Base-by-base conservation (phyloP, 768 basidiomycete genomes). In the Paxillus ammoniavirescens region DNA sequence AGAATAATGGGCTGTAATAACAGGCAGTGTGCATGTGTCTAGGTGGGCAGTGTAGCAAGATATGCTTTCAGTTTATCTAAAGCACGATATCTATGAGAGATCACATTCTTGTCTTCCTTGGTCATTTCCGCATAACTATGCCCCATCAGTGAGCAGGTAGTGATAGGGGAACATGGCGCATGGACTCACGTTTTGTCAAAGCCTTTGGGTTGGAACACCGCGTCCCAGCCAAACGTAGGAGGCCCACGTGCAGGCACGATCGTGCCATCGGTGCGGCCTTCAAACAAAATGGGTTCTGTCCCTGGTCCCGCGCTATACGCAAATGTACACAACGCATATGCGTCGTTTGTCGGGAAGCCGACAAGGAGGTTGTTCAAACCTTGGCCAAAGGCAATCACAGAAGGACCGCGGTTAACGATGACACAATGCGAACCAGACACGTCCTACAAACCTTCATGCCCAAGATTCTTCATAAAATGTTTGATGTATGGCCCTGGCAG, bases 401-500 rank as follows among this genome's bases (percentile, higher is more conserved):
- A 14, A 23, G 36, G 51, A 28, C 28, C n/a, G 9, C 13, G 13
- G 21, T 37, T 47, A 45, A 44, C 15, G 14, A 36, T 4, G 10
- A 31, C 18, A 8, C 3, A 49, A 10, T 38, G 13, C 3, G 15
- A 14, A 44, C 33, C 54, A 36, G 18, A 36, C 36, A 3, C 48
- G 37, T 23, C 10, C 14, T 33, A 59, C 76, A 49, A 51, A 75
- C 96, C 96, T 57, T 91, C 85, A 66, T 93, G 91, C 2, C 96
- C 96, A 5, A 98, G 70, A 23, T 78, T 79, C 42, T 79, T 77
- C 70, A 98, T 73, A 70, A 99, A 99, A 58, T 91, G 78, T 64
- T 99, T 99, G 77, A 99, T 95, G 73, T 96, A 99, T 0, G 96
- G 96, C 0, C 97, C 97, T 2, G 97, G 97, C 4, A 99, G 81